Evolutionary conservation across 805 yeast genomes (phyloP), one percentile per base, ranked within the genome.

Genomic region (Ascoidea asiatica): DNA sequence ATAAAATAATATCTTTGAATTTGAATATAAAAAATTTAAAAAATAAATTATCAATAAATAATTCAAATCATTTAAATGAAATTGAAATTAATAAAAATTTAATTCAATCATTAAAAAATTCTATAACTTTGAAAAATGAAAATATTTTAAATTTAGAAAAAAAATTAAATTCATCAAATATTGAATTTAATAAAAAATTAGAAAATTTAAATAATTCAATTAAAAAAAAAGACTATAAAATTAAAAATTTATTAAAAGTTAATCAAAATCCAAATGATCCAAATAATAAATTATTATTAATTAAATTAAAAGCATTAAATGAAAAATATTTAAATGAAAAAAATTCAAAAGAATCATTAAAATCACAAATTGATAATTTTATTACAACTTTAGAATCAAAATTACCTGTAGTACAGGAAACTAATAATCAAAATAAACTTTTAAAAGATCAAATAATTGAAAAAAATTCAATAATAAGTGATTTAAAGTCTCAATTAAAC

Each of bases 331-430:
- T 75, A 2, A 71, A 75, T 44, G 95, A 87, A 59, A 75, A 78
- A 53, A 70, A 79, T 17, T 81, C 82, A 43, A 86, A 84, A 52
- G 78, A 76, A 46, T 71, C 73, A 44, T 67, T 90, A 47, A 83
- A 88, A 45, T 60, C 66, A 35, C 90, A 86, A 58, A 66, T 89
- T 46, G 81, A 82, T 52, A 66, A 69, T 1, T 78, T 90, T 51
- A 76, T 88, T 29, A 67, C 69, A 18, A 96, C 88, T 58, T 65
- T 89, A 49, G 94, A 87, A 53, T 69, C 73, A 23, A 79, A 83
- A 54, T 78, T 85, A 45, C 97, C 97, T 0, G 65, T 80, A 2
- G 71, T 90, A 41, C 74, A 66, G 62, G 80, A 78, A 43, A 82
- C 79, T 53, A 78, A 69, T 61, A 75, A 72, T 44, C 74, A 73